These are phyloP conservation scores for Aureobasidium sp. DNA, from an alignment of 2,329 filamentous ascomycete genomes.

Conservation along the genomic window DNA sequence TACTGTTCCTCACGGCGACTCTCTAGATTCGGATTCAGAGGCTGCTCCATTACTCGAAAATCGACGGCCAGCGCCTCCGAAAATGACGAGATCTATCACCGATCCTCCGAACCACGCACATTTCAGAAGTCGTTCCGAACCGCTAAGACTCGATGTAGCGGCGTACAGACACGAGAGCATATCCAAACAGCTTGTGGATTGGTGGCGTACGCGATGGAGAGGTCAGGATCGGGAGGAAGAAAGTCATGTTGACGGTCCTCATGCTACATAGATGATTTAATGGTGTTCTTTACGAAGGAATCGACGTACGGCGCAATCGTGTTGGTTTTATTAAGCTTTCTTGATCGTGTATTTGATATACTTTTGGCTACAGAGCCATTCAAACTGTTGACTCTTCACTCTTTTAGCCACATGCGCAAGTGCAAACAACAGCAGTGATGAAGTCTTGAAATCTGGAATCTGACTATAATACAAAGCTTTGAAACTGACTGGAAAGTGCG, in stretches of 20 bases:
- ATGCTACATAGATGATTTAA: background rate
- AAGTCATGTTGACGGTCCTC: background rate
- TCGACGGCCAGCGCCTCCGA: background rate
- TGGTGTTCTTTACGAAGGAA: background rate
- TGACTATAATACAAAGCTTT: background rate
- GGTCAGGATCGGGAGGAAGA: slow-evolving; percentile 4
- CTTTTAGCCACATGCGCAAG: background rate
- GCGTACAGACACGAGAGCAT: slow-evolving; percentile 8
- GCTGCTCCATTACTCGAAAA: background rate
- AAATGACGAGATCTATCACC: background rate
- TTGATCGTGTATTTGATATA: background rate
- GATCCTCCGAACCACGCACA: slow-evolving; percentile 1
- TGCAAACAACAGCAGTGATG: background rate
- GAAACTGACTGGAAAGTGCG: background rate
- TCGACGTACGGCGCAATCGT: background rate
- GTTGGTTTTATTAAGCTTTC: background rate
- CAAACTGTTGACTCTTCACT: background rate
- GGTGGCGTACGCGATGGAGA: slow-evolving; percentile 14
- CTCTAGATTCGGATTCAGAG: background rate
- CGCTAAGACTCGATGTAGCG: slow-evolving; percentile 2
- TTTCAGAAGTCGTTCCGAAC: slow-evolving; percentile 4
- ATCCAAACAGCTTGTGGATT: slow-evolving; percentile 11
- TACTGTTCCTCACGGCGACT: background rate
- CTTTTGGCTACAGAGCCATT: background rate
- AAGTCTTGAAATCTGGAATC: background rate